Conservation (phyloP, 306 rosid species). For the Quercus suber region DNA sequence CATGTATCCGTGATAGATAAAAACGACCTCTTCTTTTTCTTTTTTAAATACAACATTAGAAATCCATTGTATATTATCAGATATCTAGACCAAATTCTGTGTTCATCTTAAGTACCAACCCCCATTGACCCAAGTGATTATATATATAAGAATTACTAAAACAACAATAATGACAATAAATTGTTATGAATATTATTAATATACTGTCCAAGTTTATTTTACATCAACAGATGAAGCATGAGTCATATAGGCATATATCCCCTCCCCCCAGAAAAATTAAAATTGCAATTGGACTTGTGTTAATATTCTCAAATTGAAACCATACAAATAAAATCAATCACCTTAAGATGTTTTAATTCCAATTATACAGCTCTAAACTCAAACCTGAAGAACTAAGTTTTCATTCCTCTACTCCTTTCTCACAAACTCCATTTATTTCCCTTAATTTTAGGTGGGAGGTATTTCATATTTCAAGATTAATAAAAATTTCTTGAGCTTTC, state of each 20-base stretch:
- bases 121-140: not conserved
- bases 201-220: not conserved
- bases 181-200: not conserved
- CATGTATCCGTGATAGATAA: not conserved
- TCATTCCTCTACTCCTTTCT: no score
- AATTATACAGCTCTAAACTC: no score
- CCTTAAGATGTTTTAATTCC: not conserved
- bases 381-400: no score
- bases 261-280: not conserved
- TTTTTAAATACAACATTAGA: not conserved
- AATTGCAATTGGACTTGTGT: not conserved
- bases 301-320: not conserved
- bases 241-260: not conserved
- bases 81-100: not conserved
- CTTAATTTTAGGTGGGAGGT: not conserved
- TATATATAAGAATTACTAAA: no score
- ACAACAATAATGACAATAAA: not conserved
- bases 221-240: slow-evolving; percentile 8
- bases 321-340: not conserved
- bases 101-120: not conserved
- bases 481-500: not conserved
- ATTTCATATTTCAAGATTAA: no score
- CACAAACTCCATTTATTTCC: not conserved
- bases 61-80: not conserved
- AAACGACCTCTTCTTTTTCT: not conserved